Base-by-base conservation (phyloP, 352 stramenopile species). In the Phytophthora pisi region DNA sequence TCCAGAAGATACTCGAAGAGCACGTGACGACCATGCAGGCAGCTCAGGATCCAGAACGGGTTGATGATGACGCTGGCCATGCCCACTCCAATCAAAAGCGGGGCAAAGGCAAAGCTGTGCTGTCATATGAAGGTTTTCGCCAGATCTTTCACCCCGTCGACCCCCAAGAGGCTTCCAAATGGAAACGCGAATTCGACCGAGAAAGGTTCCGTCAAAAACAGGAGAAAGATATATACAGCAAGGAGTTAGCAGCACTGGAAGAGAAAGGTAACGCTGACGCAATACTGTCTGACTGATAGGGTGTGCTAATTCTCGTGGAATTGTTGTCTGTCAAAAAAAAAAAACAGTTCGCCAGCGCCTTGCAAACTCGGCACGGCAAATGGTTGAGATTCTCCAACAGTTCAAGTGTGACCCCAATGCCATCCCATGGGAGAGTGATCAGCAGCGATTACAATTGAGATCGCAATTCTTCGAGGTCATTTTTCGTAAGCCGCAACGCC, bases 191-290 rank as follows among this genome's bases (percentile, higher is more conserved):
- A 53, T 89, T 92, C 38, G 83, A 93, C n/a, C 64, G 75, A 0
- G 83, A 93, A 40, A 88, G 86, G 30, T 64, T 76, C 1, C 75
- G 75, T 0, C 62, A 79, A 56, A 71, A 60, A 4, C 80, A 92
- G 31, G 85, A 95, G 51, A 84, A 91, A 45, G 83, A 90, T 50
- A 86, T 92, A 18, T 92, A 92, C 54, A 75, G 75, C 15, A 79
- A 72, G 5, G 84, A 95, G 34, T 69, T 93, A 42, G 72, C 81
- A 13, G 74, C 71, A 3, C 61, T 95, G 28, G 87, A 95, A 58
- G 78, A 89, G 30, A 90, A 89, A 82, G 81, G 79, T 88, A 63
- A 42, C 40, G 11, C 4, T 20, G 6, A 2, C 15, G 7, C 26
- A 40, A n/a, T 50, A 8, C 42, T 23, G 11, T 53, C 24, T 43